These are phyloP conservation scores for Fonsecaea pugnacius DNA, from an alignment of 2,329 filamentous ascomycete species.

Conservation along the genomic window DNA sequence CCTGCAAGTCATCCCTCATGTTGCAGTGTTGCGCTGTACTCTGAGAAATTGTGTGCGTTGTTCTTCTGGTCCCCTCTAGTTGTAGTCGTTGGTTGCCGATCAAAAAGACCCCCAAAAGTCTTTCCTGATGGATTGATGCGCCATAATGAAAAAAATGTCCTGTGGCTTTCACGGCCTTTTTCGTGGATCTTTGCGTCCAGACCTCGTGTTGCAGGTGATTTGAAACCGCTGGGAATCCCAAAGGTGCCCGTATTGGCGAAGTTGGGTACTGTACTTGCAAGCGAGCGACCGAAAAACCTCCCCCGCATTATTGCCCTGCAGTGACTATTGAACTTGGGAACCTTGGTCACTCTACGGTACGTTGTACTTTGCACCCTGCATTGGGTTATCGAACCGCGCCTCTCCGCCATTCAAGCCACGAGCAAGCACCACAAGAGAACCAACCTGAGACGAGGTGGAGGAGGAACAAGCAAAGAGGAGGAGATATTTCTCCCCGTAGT, in stretches of 20 bases:
- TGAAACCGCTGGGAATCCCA: constrained; percentile 3
- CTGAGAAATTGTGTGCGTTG: constrained; percentile 19
- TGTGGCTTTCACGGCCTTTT: constrained; percentile 15
- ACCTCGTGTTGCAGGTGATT: constrained; percentile 10
- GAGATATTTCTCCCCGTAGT: neutral
- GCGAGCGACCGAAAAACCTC: constrained; percentile 10
- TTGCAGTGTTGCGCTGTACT: constrained; percentile 29
- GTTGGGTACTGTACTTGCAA: constrained; percentile 9
- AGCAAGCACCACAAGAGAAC: neutral
- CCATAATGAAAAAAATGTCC: constrained; percentile 14
- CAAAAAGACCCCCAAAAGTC: constrained; percentile 6
- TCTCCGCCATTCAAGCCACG: neutral
- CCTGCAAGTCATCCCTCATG: constrained; percentile 33
- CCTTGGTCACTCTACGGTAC: constrained; percentile 14
- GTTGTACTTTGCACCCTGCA: constrained; percentile 3
- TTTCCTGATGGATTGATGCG: constrained; percentile 13
- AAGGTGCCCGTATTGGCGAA: constrained; percentile 16
- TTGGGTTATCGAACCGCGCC: neutral
- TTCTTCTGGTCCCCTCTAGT: constrained; percentile 21
- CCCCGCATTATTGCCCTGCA: constrained; percentile 16
- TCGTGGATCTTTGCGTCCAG: constrained; percentile 13
- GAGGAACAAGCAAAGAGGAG: neutral
- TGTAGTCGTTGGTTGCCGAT: constrained; percentile 9
- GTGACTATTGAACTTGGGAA: constrained; percentile 7
- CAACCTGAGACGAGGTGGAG: neutral